A percentile compares a stretch with the other conserved stretches of the same genome.
Evolutionary conservation across 768 basidiomycete genomes (phyloP).

Genomic region (Phaeotremella fagi): DNA sequence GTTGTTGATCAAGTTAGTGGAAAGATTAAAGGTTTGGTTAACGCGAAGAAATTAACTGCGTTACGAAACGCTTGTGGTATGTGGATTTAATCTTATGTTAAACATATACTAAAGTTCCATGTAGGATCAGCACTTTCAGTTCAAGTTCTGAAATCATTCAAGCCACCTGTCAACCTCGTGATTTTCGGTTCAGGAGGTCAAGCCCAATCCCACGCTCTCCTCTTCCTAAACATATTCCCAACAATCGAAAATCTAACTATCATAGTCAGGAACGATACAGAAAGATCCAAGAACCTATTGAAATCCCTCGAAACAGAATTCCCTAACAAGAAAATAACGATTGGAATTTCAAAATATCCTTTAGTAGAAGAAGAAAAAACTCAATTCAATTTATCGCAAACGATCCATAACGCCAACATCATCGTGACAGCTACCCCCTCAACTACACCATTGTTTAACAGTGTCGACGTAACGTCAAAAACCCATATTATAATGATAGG

Average conservation of each 20-base stretch:
- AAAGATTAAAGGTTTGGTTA: slow-evolving; percentile 66
- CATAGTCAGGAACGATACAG: slow-evolving; percentile 50
- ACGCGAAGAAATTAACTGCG: slow-evolving; percentile 72
- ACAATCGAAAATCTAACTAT: slow-evolving; percentile 27
- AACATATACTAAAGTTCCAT: not conserved
- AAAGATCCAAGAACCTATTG: slow-evolving; percentile 36
- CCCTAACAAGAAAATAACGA: slow-evolving; percentile 7
- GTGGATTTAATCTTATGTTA: slow-evolving; percentile 15
- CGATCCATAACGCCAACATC: slow-evolving; percentile 57
- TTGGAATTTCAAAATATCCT: slow-evolving; percentile 6
- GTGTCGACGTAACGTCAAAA: slow-evolving; percentile 59
- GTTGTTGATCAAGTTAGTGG: slow-evolving; percentile 70
- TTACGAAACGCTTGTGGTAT: slow-evolving; percentile 75
- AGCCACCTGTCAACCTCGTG: slow-evolving; percentile 16
- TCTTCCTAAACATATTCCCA: slow-evolving; percentile 32
- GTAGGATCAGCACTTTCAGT: slow-evolving; percentile 41
- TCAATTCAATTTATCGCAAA: slow-evolving; percentile 11
- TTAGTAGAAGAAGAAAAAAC: not conserved
- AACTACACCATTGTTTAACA: slow-evolving; percentile 64
- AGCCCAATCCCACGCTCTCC: slow-evolving; percentile 33
- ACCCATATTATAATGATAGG: slow-evolving; percentile 73
- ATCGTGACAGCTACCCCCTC: slow-evolving; percentile 74
- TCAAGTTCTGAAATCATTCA: slow-evolving; percentile 8
- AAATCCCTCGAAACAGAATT: slow-evolving; percentile 10
- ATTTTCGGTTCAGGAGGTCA: slow-evolving; percentile 44